Conservation (phyloP, 108 stramenopile genomes). For the Discostella pseudostelligera region DNA sequence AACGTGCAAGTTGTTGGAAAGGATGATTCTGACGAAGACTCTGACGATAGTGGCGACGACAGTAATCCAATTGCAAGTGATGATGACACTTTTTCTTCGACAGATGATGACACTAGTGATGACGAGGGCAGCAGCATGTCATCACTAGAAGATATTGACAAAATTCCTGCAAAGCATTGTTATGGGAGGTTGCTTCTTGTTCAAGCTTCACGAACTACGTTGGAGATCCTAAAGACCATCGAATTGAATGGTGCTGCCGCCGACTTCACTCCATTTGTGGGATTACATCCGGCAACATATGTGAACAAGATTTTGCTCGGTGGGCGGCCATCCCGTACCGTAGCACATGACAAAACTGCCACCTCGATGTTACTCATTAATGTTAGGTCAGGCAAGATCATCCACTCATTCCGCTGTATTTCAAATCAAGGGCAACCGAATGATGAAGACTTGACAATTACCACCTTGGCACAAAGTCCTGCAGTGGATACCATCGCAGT, state of each 20-base stretch:
- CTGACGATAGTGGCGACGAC: conserved; percentile 40
- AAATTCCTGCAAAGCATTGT: conserved; percentile 21
- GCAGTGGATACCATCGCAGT: conserved; percentile 86
- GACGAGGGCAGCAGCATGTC: conserved; percentile 5
- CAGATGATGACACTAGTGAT: conserved; percentile 24
- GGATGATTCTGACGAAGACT: conserved; percentile 50
- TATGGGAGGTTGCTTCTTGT: conserved; percentile 65
- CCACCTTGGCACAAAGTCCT: conserved; percentile 71
- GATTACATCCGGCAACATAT: conserved; percentile 83
- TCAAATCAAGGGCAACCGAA: neutral
- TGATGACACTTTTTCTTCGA: conserved; percentile 24
- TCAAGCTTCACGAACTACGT: conserved; percentile 51
- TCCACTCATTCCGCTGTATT: conserved; percentile 74
- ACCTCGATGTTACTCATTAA: conserved; percentile 72
- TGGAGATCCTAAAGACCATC: conserved; percentile 66
- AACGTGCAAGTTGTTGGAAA: conserved; percentile 22
- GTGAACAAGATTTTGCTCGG: conserved; percentile 84
- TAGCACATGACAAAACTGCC: conserved; percentile 8
- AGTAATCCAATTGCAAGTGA: conserved; percentile 31
- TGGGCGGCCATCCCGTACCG: conserved; percentile 41
- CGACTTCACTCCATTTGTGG: conserved; percentile 57
- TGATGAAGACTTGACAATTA: conserved; percentile 38
- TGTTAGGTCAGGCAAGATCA: conserved; percentile 66
- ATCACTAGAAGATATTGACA: conserved; percentile 18
- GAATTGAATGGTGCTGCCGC: conserved; percentile 40